Evolutionary conservation across 2,329 filamentous ascomycete genomes (phyloP).

Genomic region (Rutstroemia sp.): DNA sequence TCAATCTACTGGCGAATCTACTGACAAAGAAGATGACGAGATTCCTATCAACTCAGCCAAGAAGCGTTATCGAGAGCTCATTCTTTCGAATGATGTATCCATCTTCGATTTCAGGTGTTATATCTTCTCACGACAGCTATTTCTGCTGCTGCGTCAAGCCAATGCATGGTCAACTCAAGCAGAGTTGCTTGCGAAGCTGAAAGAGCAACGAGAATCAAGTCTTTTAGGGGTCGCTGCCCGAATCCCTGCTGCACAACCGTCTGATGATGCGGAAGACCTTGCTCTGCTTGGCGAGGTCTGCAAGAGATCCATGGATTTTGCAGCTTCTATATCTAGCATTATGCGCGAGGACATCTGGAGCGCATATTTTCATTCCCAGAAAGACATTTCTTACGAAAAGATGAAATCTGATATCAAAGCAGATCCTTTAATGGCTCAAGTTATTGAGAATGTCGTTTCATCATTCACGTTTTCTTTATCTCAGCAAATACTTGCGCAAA

Average conservation of each 20-base stretch:
- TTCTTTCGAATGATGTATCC: conserved; percentile 90
- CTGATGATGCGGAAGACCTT: conserved; percentile 65
- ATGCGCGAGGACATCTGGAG: conserved; percentile 70
- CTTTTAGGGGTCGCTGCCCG: conserved; percentile 50
- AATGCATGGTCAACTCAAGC: conserved; percentile 60
- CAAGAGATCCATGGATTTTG: conserved; percentile 73
- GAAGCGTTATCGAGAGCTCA: conserved; percentile 85
- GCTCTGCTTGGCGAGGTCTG: conserved; percentile 80
- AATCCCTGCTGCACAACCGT: conserved; percentile 37
- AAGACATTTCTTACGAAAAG: conserved; percentile 20
- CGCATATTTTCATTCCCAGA: conserved; percentile 37
- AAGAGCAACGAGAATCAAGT: conserved; percentile 52
- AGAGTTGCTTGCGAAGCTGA: conserved; percentile 54
- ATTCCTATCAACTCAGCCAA: conserved; percentile 56
- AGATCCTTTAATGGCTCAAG: conserved; percentile 38
- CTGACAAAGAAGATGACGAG: conserved; percentile 39
- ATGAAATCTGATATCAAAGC: conserved; percentile 24
- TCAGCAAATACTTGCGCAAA: conserved; percentile 70
- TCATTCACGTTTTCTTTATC: conserved; percentile 73
- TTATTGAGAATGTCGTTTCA: conserved; percentile 66
- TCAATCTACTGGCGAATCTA: conserved; percentile 36
- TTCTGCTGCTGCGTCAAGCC: conserved; percentile 73
- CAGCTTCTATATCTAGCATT: conserved; percentile 70
- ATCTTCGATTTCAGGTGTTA: conserved; percentile 94
- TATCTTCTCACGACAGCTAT: conserved; percentile 83